Conservation (phyloP, 75 land plant species). For the Larix kaempferi region DNA sequence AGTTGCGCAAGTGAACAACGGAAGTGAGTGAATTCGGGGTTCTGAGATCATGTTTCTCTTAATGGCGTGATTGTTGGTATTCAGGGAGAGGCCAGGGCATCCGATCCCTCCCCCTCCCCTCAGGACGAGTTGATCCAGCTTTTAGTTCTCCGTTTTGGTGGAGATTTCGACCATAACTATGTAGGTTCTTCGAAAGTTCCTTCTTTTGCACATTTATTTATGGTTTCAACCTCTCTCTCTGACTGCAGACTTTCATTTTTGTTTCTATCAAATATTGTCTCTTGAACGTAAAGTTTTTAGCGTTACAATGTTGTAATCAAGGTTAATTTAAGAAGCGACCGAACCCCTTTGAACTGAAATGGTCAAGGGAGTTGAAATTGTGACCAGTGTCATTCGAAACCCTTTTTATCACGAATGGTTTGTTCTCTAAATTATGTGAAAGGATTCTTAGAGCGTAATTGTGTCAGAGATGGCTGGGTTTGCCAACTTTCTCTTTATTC, state of each 20-base stretch:
- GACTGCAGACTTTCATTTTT: not conserved
- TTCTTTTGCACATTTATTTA: not conserved
- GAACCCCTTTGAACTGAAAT: too few species aligned
- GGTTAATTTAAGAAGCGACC: too few species aligned
- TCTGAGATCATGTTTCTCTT: not conserved
- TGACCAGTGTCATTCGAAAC: too few species aligned
- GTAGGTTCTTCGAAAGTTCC: not conserved
- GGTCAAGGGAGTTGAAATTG: too few species aligned
- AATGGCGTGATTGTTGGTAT: not conserved
- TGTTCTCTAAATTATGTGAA: too few species aligned
- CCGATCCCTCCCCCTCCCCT: not conserved
- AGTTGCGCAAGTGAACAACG: not conserved
- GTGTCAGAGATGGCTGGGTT: too few species aligned
- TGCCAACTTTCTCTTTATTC: too few species aligned
- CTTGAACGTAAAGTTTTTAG: not conserved
- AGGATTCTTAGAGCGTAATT: too few species aligned
- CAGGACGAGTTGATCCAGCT: not conserved
- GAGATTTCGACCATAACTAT: not conserved
- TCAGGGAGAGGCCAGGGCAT: constrained; percentile 4
- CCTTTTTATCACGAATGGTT: too few species aligned
- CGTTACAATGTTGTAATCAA: too few species aligned
- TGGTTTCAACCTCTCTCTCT: too few species aligned
- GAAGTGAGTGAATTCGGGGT: not conserved
- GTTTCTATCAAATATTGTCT: not conserved
- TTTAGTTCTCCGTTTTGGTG: not conserved